phyloP scores from a whole-genome alignment of 768 basidiomycete genomes.

The Calocera cornea region DNA sequence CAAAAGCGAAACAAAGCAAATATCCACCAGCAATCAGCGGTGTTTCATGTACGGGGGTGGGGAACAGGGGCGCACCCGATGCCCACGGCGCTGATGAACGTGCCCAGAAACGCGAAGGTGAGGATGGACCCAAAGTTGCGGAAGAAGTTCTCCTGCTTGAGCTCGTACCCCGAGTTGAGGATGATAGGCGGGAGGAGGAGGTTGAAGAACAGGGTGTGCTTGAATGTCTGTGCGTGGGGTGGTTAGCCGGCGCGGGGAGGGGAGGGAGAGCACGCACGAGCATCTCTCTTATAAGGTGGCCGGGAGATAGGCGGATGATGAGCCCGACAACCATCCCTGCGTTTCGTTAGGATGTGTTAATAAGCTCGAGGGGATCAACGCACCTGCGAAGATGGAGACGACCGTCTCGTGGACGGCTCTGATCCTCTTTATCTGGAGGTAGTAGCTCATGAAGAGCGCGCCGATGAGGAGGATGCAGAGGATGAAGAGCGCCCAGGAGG shows the following conservation, averaged over 20 bases:
- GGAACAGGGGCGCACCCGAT: constrained; percentile 56
- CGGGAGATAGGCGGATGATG: constrained; percentile 77
- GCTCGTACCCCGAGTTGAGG: constrained; percentile 91
- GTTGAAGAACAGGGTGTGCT: constrained; percentile 96
- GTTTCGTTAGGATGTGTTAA: neutral
- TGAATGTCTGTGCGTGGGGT: constrained; percentile 63
- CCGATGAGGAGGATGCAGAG: constrained; percentile 85
- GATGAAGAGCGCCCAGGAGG: constrained; percentile 87
- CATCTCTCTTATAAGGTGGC: constrained; percentile 93
- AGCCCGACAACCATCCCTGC: constrained; percentile 82
- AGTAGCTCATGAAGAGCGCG: constrained; percentile 93
- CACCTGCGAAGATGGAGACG: constrained; percentile 77
- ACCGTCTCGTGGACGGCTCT: constrained; percentile 91
- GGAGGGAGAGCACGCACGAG: constrained; percentile 49
- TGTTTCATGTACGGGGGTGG: neutral
- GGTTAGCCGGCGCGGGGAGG: neutral
- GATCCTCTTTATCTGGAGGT: constrained; percentile 92
- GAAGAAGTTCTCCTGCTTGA: constrained; percentile 99
- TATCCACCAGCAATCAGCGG: neutral
- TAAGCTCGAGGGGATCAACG: constrained; percentile 9
- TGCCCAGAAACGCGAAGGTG: constrained; percentile 85
- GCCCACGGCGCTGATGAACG: constrained; percentile 90
- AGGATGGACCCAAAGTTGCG: constrained; percentile 95
- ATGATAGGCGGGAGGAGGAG: constrained; percentile 96
- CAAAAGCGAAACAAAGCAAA: constrained; percentile 11